Conservation (phyloP, 1,284 basidiomycete species). For the Gymnopus androsaceus region DNA sequence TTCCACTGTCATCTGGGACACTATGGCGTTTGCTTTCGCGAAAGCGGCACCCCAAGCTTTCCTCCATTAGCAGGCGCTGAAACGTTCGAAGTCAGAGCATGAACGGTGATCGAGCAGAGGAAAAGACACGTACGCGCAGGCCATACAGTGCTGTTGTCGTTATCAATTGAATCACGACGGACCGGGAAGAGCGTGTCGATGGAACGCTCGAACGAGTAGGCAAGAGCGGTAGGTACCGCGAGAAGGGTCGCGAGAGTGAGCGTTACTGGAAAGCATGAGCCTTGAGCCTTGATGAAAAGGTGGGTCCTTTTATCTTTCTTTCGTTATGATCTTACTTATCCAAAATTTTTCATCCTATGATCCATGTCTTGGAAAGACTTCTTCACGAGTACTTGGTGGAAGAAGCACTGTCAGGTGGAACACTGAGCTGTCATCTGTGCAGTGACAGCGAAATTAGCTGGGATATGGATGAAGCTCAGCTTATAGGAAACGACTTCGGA, state of each 20-base stretch:
- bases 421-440: too few species aligned
- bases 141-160: neutral
- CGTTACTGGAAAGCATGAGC: slow-evolving; percentile 2
- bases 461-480: too few species aligned
- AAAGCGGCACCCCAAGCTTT: slow-evolving; percentile 1
- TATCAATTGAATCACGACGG: neutral
- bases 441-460: too few species aligned
- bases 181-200: neutral
- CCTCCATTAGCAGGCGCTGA: slow-evolving; percentile 1
- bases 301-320: too few species aligned
- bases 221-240: neutral
- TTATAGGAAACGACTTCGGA: too few species aligned
- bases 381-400: too few species aligned
- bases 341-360: too few species aligned
- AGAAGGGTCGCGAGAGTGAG: neutral
- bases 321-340: too few species aligned
- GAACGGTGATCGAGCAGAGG: neutral
- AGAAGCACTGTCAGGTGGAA: too few species aligned
- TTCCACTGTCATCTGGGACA: slow-evolving; percentile 2
- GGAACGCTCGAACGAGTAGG: slow-evolving; percentile 2
- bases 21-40: neutral
- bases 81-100: neutral
- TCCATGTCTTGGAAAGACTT: too few species aligned
- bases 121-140: neutral
- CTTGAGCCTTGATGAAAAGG: neutral